A percentile compares a stretch with the other conserved stretches of the same genome.
Evolutionary conservation across 331 rosid species (phyloP).

Genomic region (Spiraea crenata): DNA sequence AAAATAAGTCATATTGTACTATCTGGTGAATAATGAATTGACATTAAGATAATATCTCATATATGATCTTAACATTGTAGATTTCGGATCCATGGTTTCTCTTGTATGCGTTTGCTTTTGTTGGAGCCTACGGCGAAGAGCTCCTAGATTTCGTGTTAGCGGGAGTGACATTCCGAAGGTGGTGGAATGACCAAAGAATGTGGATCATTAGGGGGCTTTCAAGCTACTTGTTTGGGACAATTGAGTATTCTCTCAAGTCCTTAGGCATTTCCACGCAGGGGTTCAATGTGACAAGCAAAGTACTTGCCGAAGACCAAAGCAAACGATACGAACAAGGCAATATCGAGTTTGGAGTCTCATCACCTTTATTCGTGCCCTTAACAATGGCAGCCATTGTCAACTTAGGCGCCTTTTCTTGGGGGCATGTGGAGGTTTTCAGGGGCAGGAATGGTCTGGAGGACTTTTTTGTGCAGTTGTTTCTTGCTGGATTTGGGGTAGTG

Average conservation of each 20-base stretch:
- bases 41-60: neutral
- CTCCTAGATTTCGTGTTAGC: constrained; percentile 26
- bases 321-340: constrained; percentile 39
- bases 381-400: constrained; percentile 32
- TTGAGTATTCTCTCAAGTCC: constrained; percentile 22
- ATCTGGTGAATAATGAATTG: too few relatives aligned
- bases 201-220: constrained; percentile 34
- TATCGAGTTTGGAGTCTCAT: constrained; percentile 34
- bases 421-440: neutral
- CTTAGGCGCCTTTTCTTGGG: constrained; percentile 26
- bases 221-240: constrained; percentile 17
- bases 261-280: constrained; percentile 29
- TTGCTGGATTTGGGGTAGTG: constrained; percentile 22
- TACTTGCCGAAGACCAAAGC: constrained; percentile 29
- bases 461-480: constrained; percentile 20
- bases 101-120: constrained; percentile 26
- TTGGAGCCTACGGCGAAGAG: constrained; percentile 40
- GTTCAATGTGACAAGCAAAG: constrained; percentile 36
- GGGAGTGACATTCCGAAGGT: constrained; percentile 30
- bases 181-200: constrained; percentile 63
- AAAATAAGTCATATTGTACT: too few relatives aligned
- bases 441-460: constrained; percentile 20
- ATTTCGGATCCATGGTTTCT: constrained; percentile 29
- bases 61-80: constrained; percentile 5
- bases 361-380: constrained; percentile 39